Conservation (phyloP, 2,329 filamentous ascomycete species). For the Aureobasidium sp. region DNA sequence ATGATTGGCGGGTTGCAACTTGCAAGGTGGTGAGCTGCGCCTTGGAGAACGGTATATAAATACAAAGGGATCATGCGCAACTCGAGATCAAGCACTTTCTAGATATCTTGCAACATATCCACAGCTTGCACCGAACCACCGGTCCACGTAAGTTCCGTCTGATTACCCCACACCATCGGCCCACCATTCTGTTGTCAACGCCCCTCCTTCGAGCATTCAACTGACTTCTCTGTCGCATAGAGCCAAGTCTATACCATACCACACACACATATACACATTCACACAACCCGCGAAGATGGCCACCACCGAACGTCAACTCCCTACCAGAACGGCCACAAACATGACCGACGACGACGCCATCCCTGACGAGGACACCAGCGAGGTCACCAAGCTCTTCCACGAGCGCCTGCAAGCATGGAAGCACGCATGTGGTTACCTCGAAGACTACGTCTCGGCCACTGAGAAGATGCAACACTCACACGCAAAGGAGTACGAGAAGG, state of each 20-base stretch:
- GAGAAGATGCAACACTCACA: conserved; percentile 80
- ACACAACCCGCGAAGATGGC: not conserved
- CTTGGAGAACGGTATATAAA: not conserved
- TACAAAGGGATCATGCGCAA: not conserved
- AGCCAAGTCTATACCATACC: not conserved
- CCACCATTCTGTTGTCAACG: not conserved
- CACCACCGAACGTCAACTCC: conserved; percentile 17
- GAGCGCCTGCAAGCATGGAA: conserved; percentile 94
- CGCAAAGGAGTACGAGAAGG: conserved; percentile 90
- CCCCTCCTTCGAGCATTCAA: not conserved
- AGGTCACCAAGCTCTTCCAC: conserved; percentile 56
- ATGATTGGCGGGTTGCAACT: not conserved
- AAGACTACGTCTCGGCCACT: conserved; percentile 78
- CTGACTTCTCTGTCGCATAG: not conserved
- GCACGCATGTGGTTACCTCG: conserved; percentile 81
- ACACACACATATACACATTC: not conserved
- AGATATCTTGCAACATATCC: not conserved
- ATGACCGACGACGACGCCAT: conserved; percentile 37
- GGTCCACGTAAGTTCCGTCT: not conserved
- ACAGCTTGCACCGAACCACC: not conserved
- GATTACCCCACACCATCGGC: not conserved
- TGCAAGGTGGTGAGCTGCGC: conserved; percentile 4
- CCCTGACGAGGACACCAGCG: conserved; percentile 35
- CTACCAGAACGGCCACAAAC: conserved; percentile 25
- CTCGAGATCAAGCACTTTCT: no score